These are phyloP conservation scores for Parastagonospora nodorum DNA, from an alignment of 2,329 filamentous ascomycete genomes.

Conservation along the genomic window DNA sequence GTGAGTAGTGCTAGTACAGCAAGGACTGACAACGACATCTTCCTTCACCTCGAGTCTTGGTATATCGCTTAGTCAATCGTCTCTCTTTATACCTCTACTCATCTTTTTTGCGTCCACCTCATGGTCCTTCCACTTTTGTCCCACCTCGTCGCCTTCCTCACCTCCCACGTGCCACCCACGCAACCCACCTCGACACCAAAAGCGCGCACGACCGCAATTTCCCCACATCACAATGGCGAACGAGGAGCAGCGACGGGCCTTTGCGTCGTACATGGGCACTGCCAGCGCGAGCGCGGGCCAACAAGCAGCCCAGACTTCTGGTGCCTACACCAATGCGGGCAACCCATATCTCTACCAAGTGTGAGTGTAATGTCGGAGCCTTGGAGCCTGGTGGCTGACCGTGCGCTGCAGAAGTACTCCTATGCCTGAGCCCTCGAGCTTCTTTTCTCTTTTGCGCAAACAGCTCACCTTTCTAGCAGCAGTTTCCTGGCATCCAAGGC, in stretches of 20 bases:
- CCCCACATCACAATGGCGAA: slow-evolving; percentile 29
- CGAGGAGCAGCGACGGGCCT: slow-evolving; percentile 38
- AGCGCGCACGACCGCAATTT: slow-evolving; percentile 17
- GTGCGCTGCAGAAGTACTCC: slow-evolving; percentile 13
- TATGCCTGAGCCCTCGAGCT: not conserved
- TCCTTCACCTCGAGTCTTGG: slow-evolving; percentile 16
- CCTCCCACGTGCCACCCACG: slow-evolving; percentile 6
- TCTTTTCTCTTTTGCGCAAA: not conserved
- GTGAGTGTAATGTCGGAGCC: slow-evolving; percentile 18
- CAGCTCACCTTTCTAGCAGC: slow-evolving; percentile 19
- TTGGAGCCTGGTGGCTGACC: slow-evolving; percentile 9
- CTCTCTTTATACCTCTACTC: not conserved
- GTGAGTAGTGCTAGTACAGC: slow-evolving; percentile 3
- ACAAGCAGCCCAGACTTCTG: slow-evolving; percentile 24
- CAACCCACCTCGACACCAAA: slow-evolving; percentile 10
- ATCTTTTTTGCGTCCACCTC: slow-evolving; percentile 4
- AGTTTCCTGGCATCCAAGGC: slow-evolving; percentile 23
- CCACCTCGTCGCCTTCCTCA: slow-evolving; percentile 3
- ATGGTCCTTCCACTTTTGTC: not conserved
- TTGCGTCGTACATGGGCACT: slow-evolving; percentile 37
- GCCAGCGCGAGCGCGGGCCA: slow-evolving; percentile 15
- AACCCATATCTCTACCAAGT: slow-evolving; percentile 34
- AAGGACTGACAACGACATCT: not conserved
- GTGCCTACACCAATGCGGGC: slow-evolving; percentile 17
- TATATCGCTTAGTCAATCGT: slow-evolving; percentile 2